Base-by-base conservation (phyloP, 2,329 filamentous ascomycete genomes). In the Alternaria angustiovoidea region DNA sequence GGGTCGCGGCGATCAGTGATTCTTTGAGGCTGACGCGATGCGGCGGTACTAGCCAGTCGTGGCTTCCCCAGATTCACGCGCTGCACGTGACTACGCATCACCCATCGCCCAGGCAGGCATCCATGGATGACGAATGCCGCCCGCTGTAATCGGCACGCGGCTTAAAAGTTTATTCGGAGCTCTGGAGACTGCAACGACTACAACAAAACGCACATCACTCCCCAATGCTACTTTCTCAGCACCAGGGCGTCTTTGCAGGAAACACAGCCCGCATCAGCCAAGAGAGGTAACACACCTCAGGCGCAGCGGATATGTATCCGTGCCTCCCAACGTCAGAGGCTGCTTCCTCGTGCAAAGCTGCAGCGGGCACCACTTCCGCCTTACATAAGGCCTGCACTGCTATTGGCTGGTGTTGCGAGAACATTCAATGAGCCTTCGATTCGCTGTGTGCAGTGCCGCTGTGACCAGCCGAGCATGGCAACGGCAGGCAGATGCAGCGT, bases 221-320 rank as follows among this genome's bases (percentile, higher is more conserved):
- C 5, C 38, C 38, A 22, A 22, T 12, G 5, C 18, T 41, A 12
- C 38, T 22, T 5, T 14, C 11, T 0, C 9, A 1, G 18, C 5
- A 41, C 38, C 11, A 22, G 38, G 38, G 44, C 53, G 49, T 32
- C 18, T 53, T 14, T 28, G 26, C 28, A 30, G 11, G 20, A 43
- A 26, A 43, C 28, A 30, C 46, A 26, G 46, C 38, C 32, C 38
- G 51, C 42, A 38, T 43, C 38, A 57, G 57, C 57, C 57, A 60
- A 60, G 57, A 24, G 32, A 22, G 12, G 43, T 34, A 48, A 51
- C 16, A 43, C 57, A 56, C 30, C 36, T 54, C 42, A 52, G 54
- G 47, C 32, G 54, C 48, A 52, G 28, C 65, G 63, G 65, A 66
- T 65, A 68, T 53, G 38, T 65, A 58, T 64, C 64, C 63, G 63